Evolutionary conservation across 73 alveolate genomes (phyloP).

Genomic region (Symbiodinium natans): DNA sequence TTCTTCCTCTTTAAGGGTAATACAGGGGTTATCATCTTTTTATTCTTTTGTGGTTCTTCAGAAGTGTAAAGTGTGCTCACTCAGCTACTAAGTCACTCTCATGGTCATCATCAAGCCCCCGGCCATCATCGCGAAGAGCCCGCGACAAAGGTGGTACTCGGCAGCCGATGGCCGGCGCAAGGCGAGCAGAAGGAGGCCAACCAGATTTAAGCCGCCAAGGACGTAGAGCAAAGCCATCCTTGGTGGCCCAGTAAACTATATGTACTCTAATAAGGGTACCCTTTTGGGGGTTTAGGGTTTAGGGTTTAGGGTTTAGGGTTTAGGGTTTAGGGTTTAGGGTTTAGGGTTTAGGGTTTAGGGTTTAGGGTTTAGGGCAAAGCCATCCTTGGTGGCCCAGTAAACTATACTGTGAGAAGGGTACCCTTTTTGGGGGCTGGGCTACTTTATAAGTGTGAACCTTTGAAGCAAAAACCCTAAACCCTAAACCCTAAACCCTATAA

Average conservation of each 20-base stretch:
- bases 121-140: constrained; percentile 54
- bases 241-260: not conserved
- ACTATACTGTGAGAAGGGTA: too few relatives aligned
- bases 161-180: constrained; percentile 32
- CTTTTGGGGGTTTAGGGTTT: too few relatives aligned
- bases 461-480: too few relatives aligned
- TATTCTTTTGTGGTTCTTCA: not conserved
- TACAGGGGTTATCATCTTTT: not conserved
- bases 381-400: constrained; percentile 28
- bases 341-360: too few relatives aligned
- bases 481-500: too few relatives aligned
- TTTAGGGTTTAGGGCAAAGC: not conserved
- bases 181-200: constrained; percentile 51
- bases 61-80: not conserved
- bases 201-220: constrained; percentile 35
- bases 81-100: constrained; percentile 27
- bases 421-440: too few relatives aligned
- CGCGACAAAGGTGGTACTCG: constrained; percentile 69
- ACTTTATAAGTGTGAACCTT: too few relatives aligned
- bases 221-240: constrained; percentile 84
- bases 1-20: not conserved
- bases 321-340: too few relatives aligned
- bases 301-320: too few relatives aligned
- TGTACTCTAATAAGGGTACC: too few relatives aligned
- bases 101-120: constrained; percentile 86